phyloP scores from a whole-genome alignment of 768 basidiomycete genomes.

The Mycena haematopus region DNA sequence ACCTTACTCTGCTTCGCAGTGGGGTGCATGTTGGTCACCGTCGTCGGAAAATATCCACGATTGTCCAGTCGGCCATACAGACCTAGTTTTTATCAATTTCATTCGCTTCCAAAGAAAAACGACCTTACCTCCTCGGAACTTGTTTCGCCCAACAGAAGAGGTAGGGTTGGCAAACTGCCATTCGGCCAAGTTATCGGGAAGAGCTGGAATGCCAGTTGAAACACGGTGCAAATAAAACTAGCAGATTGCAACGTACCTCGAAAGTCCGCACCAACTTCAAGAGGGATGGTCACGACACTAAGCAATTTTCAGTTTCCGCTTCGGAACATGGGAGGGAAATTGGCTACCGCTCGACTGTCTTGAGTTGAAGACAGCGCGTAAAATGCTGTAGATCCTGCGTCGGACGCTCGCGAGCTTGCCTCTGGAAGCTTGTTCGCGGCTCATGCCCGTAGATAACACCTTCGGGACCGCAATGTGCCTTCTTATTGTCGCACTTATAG shows the following conservation, averaged over 20 bases:
- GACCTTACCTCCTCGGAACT: conserved; percentile 56
- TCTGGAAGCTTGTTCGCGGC: conserved; percentile 54
- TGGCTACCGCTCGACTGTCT: conserved; percentile 62
- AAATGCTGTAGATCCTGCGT: conserved; percentile 70
- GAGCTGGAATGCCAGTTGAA: conserved; percentile 38
- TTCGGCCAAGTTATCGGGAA: conserved; percentile 55
- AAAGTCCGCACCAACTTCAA: conserved; percentile 68
- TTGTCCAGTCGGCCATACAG: conserved; percentile 64
- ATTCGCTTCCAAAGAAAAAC: not conserved
- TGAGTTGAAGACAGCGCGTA: conserved; percentile 57
- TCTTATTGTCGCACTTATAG: conserved; percentile 42
- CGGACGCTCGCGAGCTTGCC: conserved; percentile 48
- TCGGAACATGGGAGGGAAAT: not conserved
- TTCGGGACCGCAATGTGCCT: conserved; percentile 44
- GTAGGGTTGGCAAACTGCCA: conserved; percentile 67
- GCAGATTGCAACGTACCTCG: conserved; percentile 47
- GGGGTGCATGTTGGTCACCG: conserved; percentile 79
- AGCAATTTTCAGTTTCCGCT: conserved; percentile 1
- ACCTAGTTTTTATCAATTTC: conserved; percentile 36
- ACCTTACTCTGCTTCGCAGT: conserved; percentile 79
- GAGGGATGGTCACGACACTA: conserved; percentile 67
- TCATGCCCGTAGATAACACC: conserved; percentile 43
- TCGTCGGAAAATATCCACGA: conserved; percentile 68
- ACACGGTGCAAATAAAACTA: not conserved
- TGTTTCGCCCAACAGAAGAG: conserved; percentile 59